Evolutionary conservation across 2,329 filamentous ascomycete genomes (phyloP).

Genomic region (Hymenotorrendiella dingleyae): DNA sequence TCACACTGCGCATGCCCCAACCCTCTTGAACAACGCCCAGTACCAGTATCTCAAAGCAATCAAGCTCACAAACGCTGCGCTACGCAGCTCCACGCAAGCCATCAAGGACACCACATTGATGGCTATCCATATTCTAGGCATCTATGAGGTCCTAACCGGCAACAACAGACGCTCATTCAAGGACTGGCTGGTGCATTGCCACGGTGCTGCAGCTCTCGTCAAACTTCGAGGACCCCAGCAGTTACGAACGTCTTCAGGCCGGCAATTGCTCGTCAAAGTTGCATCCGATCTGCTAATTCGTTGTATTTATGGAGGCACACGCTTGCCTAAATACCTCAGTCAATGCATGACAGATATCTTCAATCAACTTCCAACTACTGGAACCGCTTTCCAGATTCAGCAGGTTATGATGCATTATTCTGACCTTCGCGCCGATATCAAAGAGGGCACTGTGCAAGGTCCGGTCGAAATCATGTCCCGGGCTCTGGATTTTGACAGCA

Average conservation of each 20-base stretch:
- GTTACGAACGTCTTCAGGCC: conserved; percentile 40
- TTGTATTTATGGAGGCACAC: conserved; percentile 44
- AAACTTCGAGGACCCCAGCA: conserved; percentile 43
- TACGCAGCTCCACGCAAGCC: conserved; percentile 40
- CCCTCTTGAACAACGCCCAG: conserved; percentile 42
- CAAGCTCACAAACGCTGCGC: conserved; percentile 43
- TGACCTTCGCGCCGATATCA: conserved; percentile 18
- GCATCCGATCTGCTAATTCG: conserved; percentile 45
- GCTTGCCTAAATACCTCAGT: conserved; percentile 43
- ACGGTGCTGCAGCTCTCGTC: conserved; percentile 45
- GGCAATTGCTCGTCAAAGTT: conserved; percentile 49
- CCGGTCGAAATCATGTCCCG: conserved; percentile 14
- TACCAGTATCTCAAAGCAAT: conserved; percentile 47
- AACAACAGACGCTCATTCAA: conserved; percentile 40
- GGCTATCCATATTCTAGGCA: conserved; percentile 47
- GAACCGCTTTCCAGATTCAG: conserved; percentile 39
- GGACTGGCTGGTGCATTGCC: conserved; percentile 49
- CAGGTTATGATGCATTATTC: conserved; percentile 33
- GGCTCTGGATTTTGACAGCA: conserved; percentile 22
- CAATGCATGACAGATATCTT: conserved; percentile 40
- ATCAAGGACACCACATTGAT: conserved; percentile 50
- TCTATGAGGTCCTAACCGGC: conserved; percentile 49
- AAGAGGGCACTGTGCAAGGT: conserved; percentile 29
- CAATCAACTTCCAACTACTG: conserved; percentile 31
- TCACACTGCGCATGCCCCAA: conserved; percentile 30